Evolutionary conservation across 352 stramenopile species (phyloP), one percentile per base, ranked within the genome.

Genomic region (Phytophthora cajani): DNA sequence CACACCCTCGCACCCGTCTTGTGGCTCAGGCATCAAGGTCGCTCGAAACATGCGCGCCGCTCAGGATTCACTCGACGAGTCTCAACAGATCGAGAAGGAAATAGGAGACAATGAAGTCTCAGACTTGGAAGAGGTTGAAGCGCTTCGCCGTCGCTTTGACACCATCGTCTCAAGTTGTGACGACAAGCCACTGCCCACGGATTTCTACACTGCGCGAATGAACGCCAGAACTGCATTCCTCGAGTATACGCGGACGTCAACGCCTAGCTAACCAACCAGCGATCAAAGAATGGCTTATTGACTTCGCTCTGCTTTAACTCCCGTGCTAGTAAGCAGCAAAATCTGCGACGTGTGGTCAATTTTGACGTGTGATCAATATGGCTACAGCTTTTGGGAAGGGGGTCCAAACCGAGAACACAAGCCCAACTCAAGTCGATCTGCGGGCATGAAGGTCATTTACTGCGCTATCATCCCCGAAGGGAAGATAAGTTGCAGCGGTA

Each of bases 21-120:
- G 82, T 54, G 85, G 85, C 1, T 69, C 85, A 16, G 80, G 68
- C 0, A 70, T 84, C 27, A 89, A 86, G 21, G 79, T 79, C 19
- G 79, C 73, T 16, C 81, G 81, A 3, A 82, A 54, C 5, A 82
- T 87, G 50, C 80, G 80, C n/a, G 79, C 62, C 36, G 66, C 71
- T 25, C 61, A 69, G 11, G 61, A 72, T 40, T 65, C 58, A 14
- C 10, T 27, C 1, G 27, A 12, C 1, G 70, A 70, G 9, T 19
- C 23, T n/a, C 38, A 52, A 27, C 12, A 38, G 12, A 21, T 2
- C 21, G 51, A 68, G 44, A 46, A 53, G 23, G n/a, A 64, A 19
- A 56, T 4, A 33, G 56, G 36, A 10, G 23, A 44, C 33, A 2
- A 8, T 32, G 25, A 52, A 53, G 2, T 42, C 27, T 5, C 30